Base-by-base conservation (phyloP, 2,329 filamentous ascomycete genomes). In the Fusarium sublunatum region DNA sequence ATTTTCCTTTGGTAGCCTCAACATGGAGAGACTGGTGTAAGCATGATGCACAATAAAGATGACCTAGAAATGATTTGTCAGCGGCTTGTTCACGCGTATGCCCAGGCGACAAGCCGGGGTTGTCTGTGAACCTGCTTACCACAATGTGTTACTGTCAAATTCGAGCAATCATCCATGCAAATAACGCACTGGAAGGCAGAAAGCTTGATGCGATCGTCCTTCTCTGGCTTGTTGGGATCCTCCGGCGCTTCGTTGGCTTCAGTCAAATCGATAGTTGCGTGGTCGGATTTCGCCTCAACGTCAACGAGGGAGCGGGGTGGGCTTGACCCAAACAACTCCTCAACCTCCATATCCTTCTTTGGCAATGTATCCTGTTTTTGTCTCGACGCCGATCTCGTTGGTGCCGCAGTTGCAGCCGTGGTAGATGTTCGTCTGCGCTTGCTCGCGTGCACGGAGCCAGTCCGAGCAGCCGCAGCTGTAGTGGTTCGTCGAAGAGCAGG, bases 21-120 rank as follows among this genome's bases (percentile, higher is more conserved):
- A 86, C 85, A 55, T 85, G 76, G 2, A 89, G 79, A 5, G 87
- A 84, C 10, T 83, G 82, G 67, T 88, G 85, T 2, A 90, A 78
- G 68, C 87, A 90, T 53, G 83, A 80, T 41, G 83, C 82, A 62
- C 87, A 90, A 71, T 88, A 90, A 3, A 89, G 76, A 68, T 90
- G 87, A 9, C 87, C 87, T 89, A 36, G 10, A 34, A 36, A 25
- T 52, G 47, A 22, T n/a, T 32, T 64, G 60, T 69, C 34, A 71
- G 64, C 54, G 8, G 28, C 24, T 15, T 61, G 35, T 15, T 50
- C 15, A 42, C 7, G 36, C 26, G 12, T 26, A 12, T 42, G 12
- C 4, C 12, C 34, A 29, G 22, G 41, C 25, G 11, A 35, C 40
- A 39, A 34, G 19, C 24, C 12, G 12, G 52, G 15, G 29, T 31